A percentile compares a stretch with the other conserved stretches of the same genome.
phyloP scores from a whole-genome alignment of 768 basidiomycete species.

The Collybiopsis luxurians region DNA sequence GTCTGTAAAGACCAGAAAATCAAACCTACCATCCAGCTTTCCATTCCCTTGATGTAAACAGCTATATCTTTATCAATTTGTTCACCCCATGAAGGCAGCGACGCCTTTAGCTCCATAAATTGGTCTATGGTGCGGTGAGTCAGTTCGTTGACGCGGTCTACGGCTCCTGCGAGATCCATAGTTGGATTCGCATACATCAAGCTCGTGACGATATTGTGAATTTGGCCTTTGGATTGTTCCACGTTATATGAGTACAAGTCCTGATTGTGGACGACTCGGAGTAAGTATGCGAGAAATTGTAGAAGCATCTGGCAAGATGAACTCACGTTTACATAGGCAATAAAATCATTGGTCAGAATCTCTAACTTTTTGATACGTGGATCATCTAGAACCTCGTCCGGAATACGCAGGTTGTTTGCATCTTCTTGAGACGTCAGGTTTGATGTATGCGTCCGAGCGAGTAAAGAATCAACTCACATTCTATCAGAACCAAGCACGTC shows the following conservation, averaged over 20 bases:
- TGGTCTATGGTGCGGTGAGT: constrained; percentile 72
- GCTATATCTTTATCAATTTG: constrained; percentile 61
- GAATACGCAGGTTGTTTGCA: constrained; percentile 72
- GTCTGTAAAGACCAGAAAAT: constrained; percentile 77
- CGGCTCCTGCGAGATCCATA: constrained; percentile 66
- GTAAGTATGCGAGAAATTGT: constrained; percentile 18
- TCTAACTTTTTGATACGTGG: constrained; percentile 61
- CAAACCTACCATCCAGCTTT: constrained; percentile 74
- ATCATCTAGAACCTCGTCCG: constrained; percentile 79
- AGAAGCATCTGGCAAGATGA: constrained; percentile 2
- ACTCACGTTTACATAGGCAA: constrained; percentile 86
- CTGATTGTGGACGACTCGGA: constrained; percentile 28
- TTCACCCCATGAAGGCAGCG: constrained; percentile 68
- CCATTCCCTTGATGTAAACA: constrained; percentile 65
- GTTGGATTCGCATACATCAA: constrained; percentile 64
- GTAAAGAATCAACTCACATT: constrained; percentile 34
- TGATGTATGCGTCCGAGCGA: neutral
- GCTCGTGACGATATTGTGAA: constrained; percentile 81
- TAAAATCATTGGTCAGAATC: constrained; percentile 77
- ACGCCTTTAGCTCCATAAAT: constrained; percentile 43
- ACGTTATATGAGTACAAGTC: constrained; percentile 86
- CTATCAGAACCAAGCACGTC: constrained; percentile 77
- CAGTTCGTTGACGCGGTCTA: constrained; percentile 73
- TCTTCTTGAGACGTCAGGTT: constrained; percentile 16
- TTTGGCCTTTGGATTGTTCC: constrained; percentile 78